A percentile compares a stretch with the other conserved stretches of the same genome.
Conservation (phyloP, 192 early-diverging fungal genomes). For the Backusella australiensis region DNA sequence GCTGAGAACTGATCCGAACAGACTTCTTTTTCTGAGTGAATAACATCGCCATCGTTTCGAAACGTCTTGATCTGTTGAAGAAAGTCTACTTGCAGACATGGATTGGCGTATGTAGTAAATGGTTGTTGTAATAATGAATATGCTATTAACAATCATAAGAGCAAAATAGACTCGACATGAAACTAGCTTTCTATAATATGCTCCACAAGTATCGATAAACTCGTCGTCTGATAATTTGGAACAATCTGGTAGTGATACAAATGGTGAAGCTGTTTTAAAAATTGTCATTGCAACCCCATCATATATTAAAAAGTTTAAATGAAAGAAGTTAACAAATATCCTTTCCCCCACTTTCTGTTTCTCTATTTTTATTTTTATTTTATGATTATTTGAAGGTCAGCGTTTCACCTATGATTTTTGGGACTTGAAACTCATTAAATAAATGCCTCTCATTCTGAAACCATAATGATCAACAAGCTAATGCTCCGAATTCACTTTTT, state of each 20-base stretch:
- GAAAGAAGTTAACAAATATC: background rate
- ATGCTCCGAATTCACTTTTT: background rate
- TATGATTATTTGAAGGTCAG: background rate
- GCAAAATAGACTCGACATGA: conserved; percentile 6
- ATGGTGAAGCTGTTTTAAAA: background rate
- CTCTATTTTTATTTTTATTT: background rate
- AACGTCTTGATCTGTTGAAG: background rate
- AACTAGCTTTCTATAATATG: background rate
- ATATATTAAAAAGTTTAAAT: background rate
- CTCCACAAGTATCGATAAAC: background rate
- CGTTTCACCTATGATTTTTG: background rate
- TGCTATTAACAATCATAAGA: background rate
- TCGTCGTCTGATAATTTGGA: background rate
- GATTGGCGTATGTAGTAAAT: background rate
- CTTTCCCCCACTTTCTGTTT: background rate
- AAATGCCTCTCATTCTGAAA: background rate
- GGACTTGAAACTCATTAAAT: background rate
- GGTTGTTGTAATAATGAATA: conserved; percentile 14
- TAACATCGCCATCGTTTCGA: background rate
- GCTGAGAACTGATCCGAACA: conserved; percentile 8
- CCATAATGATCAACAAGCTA: background rate
- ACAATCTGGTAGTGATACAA: background rate
- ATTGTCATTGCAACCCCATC: background rate
- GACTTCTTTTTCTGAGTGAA: conserved; percentile 14
- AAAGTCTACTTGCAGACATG: background rate